Conservation (phyloP, 2,329 filamentous ascomycete genomes). For the Thermothelomyces thermophilus region DNA sequence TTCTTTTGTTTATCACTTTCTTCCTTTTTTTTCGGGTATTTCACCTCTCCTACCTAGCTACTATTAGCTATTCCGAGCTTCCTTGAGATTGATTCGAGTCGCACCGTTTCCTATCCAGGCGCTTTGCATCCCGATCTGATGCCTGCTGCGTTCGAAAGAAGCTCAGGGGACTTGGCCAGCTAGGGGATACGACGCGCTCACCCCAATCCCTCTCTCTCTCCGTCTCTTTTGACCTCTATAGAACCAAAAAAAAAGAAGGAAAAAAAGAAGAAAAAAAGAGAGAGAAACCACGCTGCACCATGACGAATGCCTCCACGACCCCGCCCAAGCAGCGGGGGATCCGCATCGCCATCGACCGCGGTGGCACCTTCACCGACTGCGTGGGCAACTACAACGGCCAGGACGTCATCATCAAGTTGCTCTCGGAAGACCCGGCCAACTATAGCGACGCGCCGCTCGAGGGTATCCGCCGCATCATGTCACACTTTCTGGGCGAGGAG, state of each 20-base stretch:
- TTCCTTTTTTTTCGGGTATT: no score
- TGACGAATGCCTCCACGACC: not conserved
- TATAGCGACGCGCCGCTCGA: slow-evolving; percentile 88
- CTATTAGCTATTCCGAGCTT: no score
- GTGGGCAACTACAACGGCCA: slow-evolving; percentile 63
- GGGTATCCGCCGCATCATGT: slow-evolving; percentile 80
- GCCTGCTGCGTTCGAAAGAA: no score
- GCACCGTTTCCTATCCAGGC: no score
- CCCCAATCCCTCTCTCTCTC: no score
- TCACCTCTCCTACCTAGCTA: no score
- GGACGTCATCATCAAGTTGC: slow-evolving; percentile 45
- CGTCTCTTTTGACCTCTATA: no score
- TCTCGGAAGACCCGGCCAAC: slow-evolving; percentile 84
- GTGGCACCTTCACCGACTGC: slow-evolving; percentile 89
- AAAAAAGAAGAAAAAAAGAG: not conserved
- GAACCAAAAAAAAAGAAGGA: not conserved
- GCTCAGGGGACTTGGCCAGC: no score
- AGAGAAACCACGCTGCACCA: not conserved
- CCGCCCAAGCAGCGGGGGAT: slow-evolving; percentile 45
- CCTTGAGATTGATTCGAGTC: no score
- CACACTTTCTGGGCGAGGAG: slow-evolving; percentile 65
- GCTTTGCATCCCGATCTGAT: no score
- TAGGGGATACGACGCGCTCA: no score
- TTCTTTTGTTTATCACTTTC: no score
- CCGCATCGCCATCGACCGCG: slow-evolving; percentile 71